Evolutionary conservation across 495 filamentous ascomycete genomes (phyloP).

Genomic region (Tuber melanosporum): DNA sequence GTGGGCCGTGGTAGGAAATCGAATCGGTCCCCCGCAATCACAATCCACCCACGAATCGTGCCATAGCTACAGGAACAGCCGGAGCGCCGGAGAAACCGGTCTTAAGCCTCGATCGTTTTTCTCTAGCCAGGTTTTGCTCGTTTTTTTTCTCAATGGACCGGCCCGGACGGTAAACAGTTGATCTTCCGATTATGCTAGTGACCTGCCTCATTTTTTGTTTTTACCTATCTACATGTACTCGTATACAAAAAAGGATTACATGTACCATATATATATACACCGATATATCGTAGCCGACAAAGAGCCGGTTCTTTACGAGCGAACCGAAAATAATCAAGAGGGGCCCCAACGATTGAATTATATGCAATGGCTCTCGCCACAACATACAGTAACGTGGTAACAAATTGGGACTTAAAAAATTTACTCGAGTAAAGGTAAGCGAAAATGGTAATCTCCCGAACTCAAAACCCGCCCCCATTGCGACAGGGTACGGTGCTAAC

Average conservation of each 20-base stretch:
- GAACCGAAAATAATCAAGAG: not conserved
- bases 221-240: not conserved
- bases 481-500: not conserved
- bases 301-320: not conserved
- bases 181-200: not conserved
- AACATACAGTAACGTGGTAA: constrained; percentile 16
- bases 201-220: not conserved
- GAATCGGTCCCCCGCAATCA: not conserved
- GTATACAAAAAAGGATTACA: not conserved
- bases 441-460: not conserved
- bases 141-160: not conserved
- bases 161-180: not conserved
- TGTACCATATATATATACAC: not conserved
- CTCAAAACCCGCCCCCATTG: not conserved
- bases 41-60: not conserved
- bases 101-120: not conserved
- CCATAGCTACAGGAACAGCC: not conserved
- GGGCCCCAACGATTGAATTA: constrained; percentile 13
- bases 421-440: constrained; percentile 18
- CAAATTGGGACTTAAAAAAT: constrained; percentile 6
- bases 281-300: not conserved
- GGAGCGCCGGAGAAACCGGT: not conserved
- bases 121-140: not conserved
- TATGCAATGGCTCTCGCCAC: constrained; percentile 18
- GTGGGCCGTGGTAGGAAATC: not conserved